Base-by-base conservation (phyloP, 2,329 filamentous ascomycete species). In the Trichothecium roseum region DNA sequence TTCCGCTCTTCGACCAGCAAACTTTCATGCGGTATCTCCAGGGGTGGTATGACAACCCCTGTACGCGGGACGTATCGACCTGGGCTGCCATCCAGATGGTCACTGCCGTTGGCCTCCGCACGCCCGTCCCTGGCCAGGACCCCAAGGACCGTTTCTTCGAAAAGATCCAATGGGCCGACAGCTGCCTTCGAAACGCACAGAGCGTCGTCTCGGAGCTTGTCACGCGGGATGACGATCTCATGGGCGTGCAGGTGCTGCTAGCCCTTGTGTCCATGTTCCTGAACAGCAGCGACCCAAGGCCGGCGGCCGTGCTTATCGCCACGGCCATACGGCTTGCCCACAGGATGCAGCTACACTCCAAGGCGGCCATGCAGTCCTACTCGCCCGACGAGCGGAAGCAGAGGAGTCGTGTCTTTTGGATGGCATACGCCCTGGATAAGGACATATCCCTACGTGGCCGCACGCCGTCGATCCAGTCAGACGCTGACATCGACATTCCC, bases 51-150 rank as follows among this genome's bases (percentile, higher is more conserved):
- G 48, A 45, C 3, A 38, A 48, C 3, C 30, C 30, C 32, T n/a
- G 17, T 5, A 24, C 36, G 2, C 37, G 49, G 3, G 43, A 50
- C 15, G 46, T 44, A 32, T 51, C 49, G 2, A 42, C 44, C 2
- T 63, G 58, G 54, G 60, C 59, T 1, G 53, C 57, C 10, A 56
- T 64, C 14, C 59, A 62, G 8, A 51, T 58, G 22, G 56, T 60
- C 17, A 42, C 63, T 28, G 59, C 60, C 4, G 45, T 63, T 4
- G 55, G 55, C 2, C 54, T 57, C 28, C 50, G 54, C 8, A 47
- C 49, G 3, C 45, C 47, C 0, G 17, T 37, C 3, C 34, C 38
- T 16, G 26, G 30, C 8, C 36, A 40, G 1, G 44, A 43, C 7
- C 28, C 42, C 2, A 24, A 24, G 20, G 20, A 24, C 6, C 6